Evolutionary conservation across 1,139 yeast species (phyloP).

Genomic region (Casaregolazyma suthepensis): DNA sequence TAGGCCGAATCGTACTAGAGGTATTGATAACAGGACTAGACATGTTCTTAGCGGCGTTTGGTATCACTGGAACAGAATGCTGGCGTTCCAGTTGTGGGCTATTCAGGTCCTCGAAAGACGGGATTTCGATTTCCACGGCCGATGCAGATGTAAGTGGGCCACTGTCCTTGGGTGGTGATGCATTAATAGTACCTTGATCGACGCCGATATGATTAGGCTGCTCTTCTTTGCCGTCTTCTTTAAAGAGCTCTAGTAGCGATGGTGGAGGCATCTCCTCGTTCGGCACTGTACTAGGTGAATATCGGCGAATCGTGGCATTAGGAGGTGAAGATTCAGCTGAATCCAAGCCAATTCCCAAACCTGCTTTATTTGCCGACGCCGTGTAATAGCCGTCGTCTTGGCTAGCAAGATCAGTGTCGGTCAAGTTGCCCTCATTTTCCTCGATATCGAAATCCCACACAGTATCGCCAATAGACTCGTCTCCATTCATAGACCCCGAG

Average conservation of each 20-base stretch:
- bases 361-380: not conserved
- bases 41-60: constrained; percentile 7
- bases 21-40: constrained; percentile 5
- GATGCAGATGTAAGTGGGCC: constrained; percentile 23
- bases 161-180: constrained; percentile 22
- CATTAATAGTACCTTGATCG: constrained; percentile 7
- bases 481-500: constrained; percentile 37
- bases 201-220: constrained; percentile 5
- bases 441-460: constrained; percentile 34
- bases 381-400: not conserved
- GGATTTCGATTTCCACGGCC: constrained; percentile 53
- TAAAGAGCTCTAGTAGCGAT: constrained; percentile 67
- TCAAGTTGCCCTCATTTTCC: constrained; percentile 8
- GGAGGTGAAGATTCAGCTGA: not conserved
- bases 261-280: constrained; percentile 51
- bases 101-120: constrained; percentile 39
- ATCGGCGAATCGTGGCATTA: not conserved
- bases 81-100: constrained; percentile 4
- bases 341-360: not conserved
- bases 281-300: not conserved
- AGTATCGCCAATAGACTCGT: constrained; percentile 31
- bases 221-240: constrained; percentile 29
- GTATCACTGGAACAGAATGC: constrained; percentile 7
- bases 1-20: not conserved
- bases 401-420: not conserved